Percentiles rank a stretch among this genome's conserved stretches.
Conservation (phyloP, 1,139 yeast species). For the Candida sp. region DNA sequence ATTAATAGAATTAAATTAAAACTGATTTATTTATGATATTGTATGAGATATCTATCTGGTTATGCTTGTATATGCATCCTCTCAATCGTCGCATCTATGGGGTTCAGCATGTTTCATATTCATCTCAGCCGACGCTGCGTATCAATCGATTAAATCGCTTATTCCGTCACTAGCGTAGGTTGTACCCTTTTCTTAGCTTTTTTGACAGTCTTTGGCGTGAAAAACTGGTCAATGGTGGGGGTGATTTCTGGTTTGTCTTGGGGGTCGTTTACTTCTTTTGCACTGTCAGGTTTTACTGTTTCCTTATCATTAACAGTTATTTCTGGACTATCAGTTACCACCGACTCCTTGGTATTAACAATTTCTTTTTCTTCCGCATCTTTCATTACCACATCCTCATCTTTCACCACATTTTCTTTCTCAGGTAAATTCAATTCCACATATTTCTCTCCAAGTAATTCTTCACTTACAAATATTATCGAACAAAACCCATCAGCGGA, state of each 20-base stretch:
- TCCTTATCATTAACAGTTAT: no score
- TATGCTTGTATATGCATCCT: no score
- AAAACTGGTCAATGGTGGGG: constrained; percentile 12
- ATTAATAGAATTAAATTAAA: no score
- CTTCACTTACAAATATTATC: constrained; percentile 48
- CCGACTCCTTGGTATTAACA: not conserved
- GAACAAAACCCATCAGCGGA: constrained; percentile 96
- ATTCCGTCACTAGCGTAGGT: constrained; percentile 41
- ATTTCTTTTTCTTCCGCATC: constrained; percentile 4
- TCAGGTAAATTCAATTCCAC: constrained; percentile 1
- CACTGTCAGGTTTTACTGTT: no score
- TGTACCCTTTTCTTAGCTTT: constrained; percentile 42
- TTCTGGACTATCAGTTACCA: constrained; percentile 1
- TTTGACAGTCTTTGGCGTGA: constrained; percentile 8
- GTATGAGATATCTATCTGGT: no score
- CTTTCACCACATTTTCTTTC: not conserved
- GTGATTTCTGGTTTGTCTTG: not conserved
- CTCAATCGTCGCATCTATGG: no score
- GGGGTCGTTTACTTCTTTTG: not conserved
- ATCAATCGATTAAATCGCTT: no score
- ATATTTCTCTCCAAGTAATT: constrained; percentile 47
- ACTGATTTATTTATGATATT: no score
- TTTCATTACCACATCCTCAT: not conserved
- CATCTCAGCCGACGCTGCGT: no score
- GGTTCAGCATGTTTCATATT: no score